These are phyloP conservation scores for Tremella yokohamensis DNA, from an alignment of 768 basidiomycete genomes.

Conservation along the genomic window DNA sequence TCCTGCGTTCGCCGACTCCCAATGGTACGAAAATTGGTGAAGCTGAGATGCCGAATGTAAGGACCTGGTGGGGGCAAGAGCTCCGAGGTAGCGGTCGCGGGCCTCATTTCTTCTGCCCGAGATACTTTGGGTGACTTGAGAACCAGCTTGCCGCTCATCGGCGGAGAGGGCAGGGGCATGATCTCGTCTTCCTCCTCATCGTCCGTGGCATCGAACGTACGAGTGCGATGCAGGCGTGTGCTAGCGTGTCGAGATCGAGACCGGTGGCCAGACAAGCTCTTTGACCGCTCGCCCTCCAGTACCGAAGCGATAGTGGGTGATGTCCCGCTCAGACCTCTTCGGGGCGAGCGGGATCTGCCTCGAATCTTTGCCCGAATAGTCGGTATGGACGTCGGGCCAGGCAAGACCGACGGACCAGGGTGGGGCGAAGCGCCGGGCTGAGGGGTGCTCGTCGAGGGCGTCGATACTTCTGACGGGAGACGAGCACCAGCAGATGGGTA, in stretches of 20 bases:
- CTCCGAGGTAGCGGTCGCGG: constrained; percentile 29
- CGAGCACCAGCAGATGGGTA: too few relatives aligned
- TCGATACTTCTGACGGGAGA: too few relatives aligned
- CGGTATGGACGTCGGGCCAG: neutral
- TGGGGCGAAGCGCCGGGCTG: too few relatives aligned
- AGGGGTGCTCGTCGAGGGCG: too few relatives aligned
- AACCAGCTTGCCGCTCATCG: constrained; percentile 5
- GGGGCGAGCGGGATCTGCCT: neutral
- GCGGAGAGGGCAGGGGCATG: constrained; percentile 7
- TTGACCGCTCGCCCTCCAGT: constrained; percentile 17
- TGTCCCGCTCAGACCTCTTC: neutral
- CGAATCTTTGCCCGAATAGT: neutral
- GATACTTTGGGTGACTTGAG: neutral
- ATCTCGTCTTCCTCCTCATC: constrained; percentile 27
- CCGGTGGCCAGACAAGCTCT: constrained; percentile 19
- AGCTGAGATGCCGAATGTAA: constrained; percentile 81
- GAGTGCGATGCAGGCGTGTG: neutral
- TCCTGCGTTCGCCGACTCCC: constrained; percentile 91
- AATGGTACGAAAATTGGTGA: constrained; percentile 95
- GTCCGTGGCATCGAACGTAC: constrained; percentile 14
- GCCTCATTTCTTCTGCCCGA: constrained; percentile 15
- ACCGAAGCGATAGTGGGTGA: neutral
- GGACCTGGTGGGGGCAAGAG: constrained; percentile 60
- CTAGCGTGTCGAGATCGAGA: neutral
- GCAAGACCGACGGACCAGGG: too few relatives aligned